These are phyloP conservation scores for Trichoderma polysporum DNA, from an alignment of 2,329 filamentous ascomycete genomes.

Conservation along the genomic window DNA sequence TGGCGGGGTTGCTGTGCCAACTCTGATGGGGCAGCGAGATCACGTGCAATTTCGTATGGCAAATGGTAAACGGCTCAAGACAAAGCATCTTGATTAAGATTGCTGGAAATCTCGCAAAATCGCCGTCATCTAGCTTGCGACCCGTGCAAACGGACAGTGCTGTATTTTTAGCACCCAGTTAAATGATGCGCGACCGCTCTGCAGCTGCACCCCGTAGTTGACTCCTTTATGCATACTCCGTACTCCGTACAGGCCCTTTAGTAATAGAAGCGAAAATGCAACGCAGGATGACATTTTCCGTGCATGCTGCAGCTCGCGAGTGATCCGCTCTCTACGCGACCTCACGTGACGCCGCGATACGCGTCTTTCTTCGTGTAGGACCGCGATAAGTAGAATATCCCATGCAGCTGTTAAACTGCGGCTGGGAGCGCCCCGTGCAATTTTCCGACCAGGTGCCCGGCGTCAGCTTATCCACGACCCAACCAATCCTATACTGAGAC, in stretches of 20 bases:
- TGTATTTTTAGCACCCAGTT: background rate
- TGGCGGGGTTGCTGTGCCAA: slow-evolving; percentile 37
- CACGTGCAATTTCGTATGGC: slow-evolving; percentile 4
- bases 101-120: slow-evolving; percentile 8
- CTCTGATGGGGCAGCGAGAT: background rate
- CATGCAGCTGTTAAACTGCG: background rate
- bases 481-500: background rate
- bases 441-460: background rate
- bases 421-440: background rate
- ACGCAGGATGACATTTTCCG: background rate
- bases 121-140: background rate
- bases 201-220: background rate
- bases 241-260: no score
- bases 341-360: slow-evolving; percentile 38
- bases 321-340: slow-evolving; percentile 34
- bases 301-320: slow-evolving; percentile 7
- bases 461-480: background rate
- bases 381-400: background rate
- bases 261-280: background rate
- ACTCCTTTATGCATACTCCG: background rate
- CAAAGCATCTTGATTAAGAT: background rate
- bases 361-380: slow-evolving; percentile 27
- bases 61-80: background rate
- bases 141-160: background rate
- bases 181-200: background rate